phyloP scores from a whole-genome alignment of 2,329 filamentous ascomycete genomes.

The Penicillium sp. region DNA sequence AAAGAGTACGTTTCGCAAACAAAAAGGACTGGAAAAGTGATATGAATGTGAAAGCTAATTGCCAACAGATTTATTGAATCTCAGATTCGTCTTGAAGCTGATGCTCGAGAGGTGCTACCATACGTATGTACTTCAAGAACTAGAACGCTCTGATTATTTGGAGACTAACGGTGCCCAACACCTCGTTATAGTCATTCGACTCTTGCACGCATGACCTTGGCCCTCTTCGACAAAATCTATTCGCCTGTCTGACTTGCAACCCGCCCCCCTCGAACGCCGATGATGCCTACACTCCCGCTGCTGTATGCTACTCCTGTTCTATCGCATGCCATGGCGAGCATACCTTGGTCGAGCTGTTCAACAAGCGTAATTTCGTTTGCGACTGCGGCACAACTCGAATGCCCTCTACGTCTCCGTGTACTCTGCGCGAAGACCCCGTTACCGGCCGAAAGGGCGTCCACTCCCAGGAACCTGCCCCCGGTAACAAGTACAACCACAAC shows the following conservation, averaged over 20 bases:
- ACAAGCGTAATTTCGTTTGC: slow-evolving; percentile 92
- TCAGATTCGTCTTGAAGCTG: slow-evolving; percentile 88
- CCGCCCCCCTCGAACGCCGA: slow-evolving; percentile 68
- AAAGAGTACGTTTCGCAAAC: slow-evolving; percentile 58
- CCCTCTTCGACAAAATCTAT: slow-evolving; percentile 82
- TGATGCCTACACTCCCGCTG: slow-evolving; percentile 72
- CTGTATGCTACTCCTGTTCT: slow-evolving; percentile 94
- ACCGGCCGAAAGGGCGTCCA: slow-evolving; percentile 80
- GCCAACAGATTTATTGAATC: slow-evolving; percentile 75
- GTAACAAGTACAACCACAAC: slow-evolving; percentile 94
- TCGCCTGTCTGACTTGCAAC: slow-evolving; percentile 92
- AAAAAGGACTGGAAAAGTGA: background rate
- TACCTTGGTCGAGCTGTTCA: slow-evolving; percentile 91
- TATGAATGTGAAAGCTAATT: slow-evolving; percentile 6
- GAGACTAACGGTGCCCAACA: slow-evolving; percentile 6
- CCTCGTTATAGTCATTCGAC: slow-evolving; percentile 74
- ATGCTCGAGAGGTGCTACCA: slow-evolving; percentile 91
- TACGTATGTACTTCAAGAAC: slow-evolving; percentile 65
- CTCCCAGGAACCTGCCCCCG: slow-evolving; percentile 68
- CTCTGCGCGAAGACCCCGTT: slow-evolving; percentile 69
- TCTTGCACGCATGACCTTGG: slow-evolving; percentile 90
- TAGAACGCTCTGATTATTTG: background rate
- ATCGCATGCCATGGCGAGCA: slow-evolving; percentile 97
- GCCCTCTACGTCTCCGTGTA: slow-evolving; percentile 71
- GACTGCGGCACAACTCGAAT: slow-evolving; percentile 91